phyloP scores from a whole-genome alignment of 352 stramenopile species.

The Globisporangium cederbergense region DNA sequence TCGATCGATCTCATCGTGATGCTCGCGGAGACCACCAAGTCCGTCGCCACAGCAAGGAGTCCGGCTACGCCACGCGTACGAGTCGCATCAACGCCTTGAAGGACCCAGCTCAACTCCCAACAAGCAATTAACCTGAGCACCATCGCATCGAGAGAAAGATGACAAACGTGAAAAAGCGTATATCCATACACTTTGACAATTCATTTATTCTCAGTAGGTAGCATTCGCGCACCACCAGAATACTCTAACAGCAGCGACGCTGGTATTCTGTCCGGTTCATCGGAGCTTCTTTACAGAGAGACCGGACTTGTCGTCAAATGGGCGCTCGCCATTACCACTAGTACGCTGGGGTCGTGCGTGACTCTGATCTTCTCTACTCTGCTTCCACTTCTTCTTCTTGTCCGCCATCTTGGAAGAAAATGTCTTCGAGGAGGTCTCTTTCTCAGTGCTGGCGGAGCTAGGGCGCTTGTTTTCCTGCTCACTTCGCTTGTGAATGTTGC shows the following conservation, averaged over 20 bases:
- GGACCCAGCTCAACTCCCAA: too few relatives aligned
- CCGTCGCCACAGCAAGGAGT: too few relatives aligned
- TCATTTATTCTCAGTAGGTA: too few relatives aligned
- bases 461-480: constrained; percentile 11
- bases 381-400: background rate
- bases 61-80: too few relatives aligned
- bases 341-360: background rate
- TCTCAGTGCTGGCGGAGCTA: background rate
- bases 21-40: too few relatives aligned
- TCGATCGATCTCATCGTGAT: too few relatives aligned
- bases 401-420: background rate
- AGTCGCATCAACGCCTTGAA: too few relatives aligned
- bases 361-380: background rate
- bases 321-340: background rate
- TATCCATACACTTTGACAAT: too few relatives aligned
- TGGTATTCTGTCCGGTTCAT: background rate
- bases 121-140: too few relatives aligned
- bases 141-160: too few relatives aligned
- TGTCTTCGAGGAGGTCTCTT: background rate
- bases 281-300: background rate
- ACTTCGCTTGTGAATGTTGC: background rate
- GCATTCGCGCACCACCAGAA: too few relatives aligned
- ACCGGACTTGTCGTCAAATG: background rate
- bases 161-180: too few relatives aligned
- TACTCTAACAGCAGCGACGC: background rate